These are phyloP conservation scores for Blastobotrys serpentis DNA, from an alignment of 1,139 yeast species.

Conservation along the genomic window DNA sequence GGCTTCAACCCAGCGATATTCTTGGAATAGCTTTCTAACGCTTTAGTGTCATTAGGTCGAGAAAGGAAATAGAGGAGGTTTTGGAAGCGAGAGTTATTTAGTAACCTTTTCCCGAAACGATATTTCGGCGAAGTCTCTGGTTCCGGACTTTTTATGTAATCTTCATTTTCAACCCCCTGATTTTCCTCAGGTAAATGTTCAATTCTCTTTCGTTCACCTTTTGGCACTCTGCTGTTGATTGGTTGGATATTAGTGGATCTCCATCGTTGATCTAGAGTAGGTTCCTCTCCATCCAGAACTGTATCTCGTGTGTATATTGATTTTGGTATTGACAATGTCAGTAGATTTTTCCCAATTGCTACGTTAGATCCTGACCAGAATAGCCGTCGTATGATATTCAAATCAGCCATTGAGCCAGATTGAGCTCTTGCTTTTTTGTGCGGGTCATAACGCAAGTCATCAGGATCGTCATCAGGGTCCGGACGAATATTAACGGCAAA, in stretches of 20 bases:
- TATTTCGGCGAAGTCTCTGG: background rate
- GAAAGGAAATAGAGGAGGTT: constrained; percentile 16
- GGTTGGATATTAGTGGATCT: background rate
- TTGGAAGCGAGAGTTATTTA: background rate
- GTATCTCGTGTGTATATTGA: constrained; percentile 7
- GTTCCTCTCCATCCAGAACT: constrained; percentile 1
- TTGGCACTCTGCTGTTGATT: background rate
- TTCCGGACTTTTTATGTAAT: constrained; percentile 6
- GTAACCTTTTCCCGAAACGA: background rate
- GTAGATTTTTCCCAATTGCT: constrained; percentile 20
- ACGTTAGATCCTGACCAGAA: constrained; percentile 29
- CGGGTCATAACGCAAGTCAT: constrained; percentile 6
- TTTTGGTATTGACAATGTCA: constrained; percentile 22
- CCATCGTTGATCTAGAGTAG: constrained; percentile 5
- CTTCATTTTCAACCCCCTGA: background rate
- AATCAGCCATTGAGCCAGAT: constrained; percentile 17
- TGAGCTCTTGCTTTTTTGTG: constrained; percentile 3
- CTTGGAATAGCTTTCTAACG: constrained; percentile 13
- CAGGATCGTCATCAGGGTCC: constrained; percentile 11
- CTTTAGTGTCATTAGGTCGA: constrained; percentile 16
- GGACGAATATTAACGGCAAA: constrained; percentile 16
- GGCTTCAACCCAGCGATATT: constrained; percentile 1
- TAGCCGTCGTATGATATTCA: constrained; percentile 24
- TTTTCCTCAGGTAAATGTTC: background rate
- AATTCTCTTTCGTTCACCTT: background rate